A percentile compares a stretch with the other conserved stretches of the same genome.
phyloP scores from a whole-genome alignment of 2,329 filamentous ascomycete genomes.

The Helotiales sp. region DNA sequence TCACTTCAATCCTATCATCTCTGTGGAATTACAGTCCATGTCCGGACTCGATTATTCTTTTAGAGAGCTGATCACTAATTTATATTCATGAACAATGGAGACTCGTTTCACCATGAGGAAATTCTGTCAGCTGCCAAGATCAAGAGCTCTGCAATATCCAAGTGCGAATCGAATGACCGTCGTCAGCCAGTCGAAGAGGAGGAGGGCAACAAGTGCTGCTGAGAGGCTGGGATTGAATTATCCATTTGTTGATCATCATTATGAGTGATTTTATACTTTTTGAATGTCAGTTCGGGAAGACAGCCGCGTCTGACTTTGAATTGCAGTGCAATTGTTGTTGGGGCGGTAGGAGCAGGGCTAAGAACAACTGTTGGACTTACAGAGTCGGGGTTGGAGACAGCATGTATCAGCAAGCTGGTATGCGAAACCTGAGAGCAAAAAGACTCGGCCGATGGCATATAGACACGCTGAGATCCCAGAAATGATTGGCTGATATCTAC shows the following conservation, averaged over 20 bases:
- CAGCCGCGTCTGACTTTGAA: not conserved
- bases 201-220: conserved; percentile 20
- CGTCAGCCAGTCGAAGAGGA: conserved; percentile 36
- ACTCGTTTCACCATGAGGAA: not conserved
- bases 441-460: not conserved
- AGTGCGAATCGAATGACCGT: conserved; percentile 6
- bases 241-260: conserved; percentile 35
- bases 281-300: not conserved
- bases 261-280: conserved; percentile 28
- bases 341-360: conserved; percentile 66
- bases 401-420: conserved; percentile 64
- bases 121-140: not conserved
- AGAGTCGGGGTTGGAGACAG: conserved; percentile 67
- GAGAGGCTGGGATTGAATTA: conserved; percentile 19
- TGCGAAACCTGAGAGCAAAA: conserved; percentile 40
- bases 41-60: not conserved
- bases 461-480: not conserved
- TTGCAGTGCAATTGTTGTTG: conserved; percentile 44
- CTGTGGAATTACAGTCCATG: not conserved
- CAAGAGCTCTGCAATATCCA: not conserved
- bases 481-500: not conserved
- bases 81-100: not conserved
- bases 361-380: conserved; percentile 67
- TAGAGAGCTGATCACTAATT: not conserved
- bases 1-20: not conserved